phyloP scores from a whole-genome alignment of 2,329 filamentous ascomycete genomes.

The Beauveria sp. region DNA sequence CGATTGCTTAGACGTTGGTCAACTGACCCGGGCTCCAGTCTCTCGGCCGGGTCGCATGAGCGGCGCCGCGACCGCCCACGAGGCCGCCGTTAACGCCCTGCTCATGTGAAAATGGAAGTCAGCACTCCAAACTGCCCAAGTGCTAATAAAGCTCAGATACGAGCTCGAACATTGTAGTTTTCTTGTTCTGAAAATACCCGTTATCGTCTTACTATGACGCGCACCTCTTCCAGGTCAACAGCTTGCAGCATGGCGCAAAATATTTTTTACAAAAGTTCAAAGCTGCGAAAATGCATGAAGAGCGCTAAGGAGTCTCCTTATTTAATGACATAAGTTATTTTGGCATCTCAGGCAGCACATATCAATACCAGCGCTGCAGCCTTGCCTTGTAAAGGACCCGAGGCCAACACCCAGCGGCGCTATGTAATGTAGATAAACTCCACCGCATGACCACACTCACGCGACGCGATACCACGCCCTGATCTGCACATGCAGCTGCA shows the following conservation, averaged over 20 bases:
- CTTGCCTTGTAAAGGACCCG: too few relatives aligned
- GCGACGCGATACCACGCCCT: neutral
- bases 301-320: too few relatives aligned
- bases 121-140: neutral
- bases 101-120: neutral
- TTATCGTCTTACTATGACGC: too few relatives aligned
- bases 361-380: neutral
- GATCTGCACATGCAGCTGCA: neutral
- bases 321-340: too few relatives aligned
- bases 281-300: too few relatives aligned
- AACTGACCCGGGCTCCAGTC: neutral
- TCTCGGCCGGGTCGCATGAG: constrained; percentile 9
- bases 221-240: too few relatives aligned
- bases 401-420: neutral
- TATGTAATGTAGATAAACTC: constrained; percentile 2
- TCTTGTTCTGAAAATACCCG: too few relatives aligned
- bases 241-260: too few relatives aligned
- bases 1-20: neutral
- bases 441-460: neutral
- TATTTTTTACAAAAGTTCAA: too few relatives aligned
- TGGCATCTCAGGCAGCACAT: neutral
- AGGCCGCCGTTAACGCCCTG: neutral
- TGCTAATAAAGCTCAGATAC: too few relatives aligned
- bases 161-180: neutral
- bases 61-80: neutral